phyloP scores from a whole-genome alignment of 495 filamentous ascomycete species.

The Penicillium canescens region DNA sequence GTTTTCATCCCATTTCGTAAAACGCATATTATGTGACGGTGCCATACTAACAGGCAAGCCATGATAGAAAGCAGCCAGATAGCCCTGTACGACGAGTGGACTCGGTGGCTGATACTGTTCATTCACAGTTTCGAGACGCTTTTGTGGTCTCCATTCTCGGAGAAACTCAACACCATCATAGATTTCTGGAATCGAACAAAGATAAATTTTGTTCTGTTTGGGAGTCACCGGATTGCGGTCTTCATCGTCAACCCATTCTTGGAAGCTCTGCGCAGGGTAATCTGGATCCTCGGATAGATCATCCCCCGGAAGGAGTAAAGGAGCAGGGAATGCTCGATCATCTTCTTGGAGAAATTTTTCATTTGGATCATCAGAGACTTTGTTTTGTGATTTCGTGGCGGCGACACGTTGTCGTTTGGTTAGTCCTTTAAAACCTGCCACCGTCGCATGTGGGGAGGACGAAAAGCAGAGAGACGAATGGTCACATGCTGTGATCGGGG shows the following conservation, averaged over 20 bases:
- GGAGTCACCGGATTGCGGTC: slow-evolving; percentile 54
- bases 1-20: slow-evolving; percentile 46
- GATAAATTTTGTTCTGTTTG: slow-evolving; percentile 52
- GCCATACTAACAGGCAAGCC: slow-evolving; percentile 51
- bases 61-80: slow-evolving; percentile 63
- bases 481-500: background rate
- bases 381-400: slow-evolving; percentile 7
- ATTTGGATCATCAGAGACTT: background rate
- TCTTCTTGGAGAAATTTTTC: background rate
- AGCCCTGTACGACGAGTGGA: slow-evolving; percentile 44
- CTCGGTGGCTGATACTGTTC: slow-evolving; percentile 9
- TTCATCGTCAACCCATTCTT: slow-evolving; percentile 51
- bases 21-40: slow-evolving; percentile 33
- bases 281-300: slow-evolving; percentile 56
- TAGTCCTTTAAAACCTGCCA: slow-evolving; percentile 11
- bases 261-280: slow-evolving; percentile 57
- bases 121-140: background rate
- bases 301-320: slow-evolving; percentile 61
- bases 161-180: slow-evolving; percentile 32
- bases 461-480: slow-evolving; percentile 6
- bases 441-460: slow-evolving; percentile 8
- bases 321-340: slow-evolving; percentile 51
- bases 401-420: slow-evolving; percentile 8
- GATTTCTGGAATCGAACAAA: slow-evolving; percentile 46
- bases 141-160: slow-evolving; percentile 6